Percentiles rank a stretch among this genome's conserved stretches.
phyloP scores from a whole-genome alignment of 78 protist species.

The Dictyostelium brefeldianum region DNA sequence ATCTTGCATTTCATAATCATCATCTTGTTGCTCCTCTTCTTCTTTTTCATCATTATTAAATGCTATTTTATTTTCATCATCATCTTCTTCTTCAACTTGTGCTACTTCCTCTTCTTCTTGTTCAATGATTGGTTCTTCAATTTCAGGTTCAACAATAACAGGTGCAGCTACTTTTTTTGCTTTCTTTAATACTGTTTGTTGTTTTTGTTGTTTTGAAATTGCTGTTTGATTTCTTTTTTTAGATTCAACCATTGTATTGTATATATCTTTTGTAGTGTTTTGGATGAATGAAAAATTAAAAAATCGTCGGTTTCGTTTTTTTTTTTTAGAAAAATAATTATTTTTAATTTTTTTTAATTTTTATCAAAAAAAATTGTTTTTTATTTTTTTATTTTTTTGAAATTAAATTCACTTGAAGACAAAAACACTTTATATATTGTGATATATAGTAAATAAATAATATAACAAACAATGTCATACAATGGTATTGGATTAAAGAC shows the following conservation, averaged over 20 bases:
- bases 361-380: background rate
- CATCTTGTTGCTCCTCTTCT: background rate
- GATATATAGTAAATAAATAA: too few species aligned
- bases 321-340: background rate
- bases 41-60: background rate
- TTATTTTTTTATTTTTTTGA: background rate
- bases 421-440: too few species aligned
- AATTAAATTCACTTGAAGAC: too few species aligned
- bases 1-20: background rate
- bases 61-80: background rate
- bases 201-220: background rate
- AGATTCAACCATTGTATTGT: slow-evolving; percentile 1
- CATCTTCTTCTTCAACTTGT: background rate
- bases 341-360: background rate
- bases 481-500: slow-evolving; percentile 96
- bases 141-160: too few species aligned
- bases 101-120: background rate
- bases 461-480: slow-evolving; percentile 58
- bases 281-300: background rate
- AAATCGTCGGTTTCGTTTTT: background rate
- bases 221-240: slow-evolving; percentile 7
- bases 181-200: slow-evolving; percentile 39
- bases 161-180: slow-evolving; percentile 5
- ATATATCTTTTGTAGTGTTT: background rate
- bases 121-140: background rate